Percentiles rank a stretch among this genome's conserved stretches.
These are phyloP conservation scores for Geotrichum australiense DNA, from an alignment of 1,139 yeast species.

Conservation along the genomic window DNA sequence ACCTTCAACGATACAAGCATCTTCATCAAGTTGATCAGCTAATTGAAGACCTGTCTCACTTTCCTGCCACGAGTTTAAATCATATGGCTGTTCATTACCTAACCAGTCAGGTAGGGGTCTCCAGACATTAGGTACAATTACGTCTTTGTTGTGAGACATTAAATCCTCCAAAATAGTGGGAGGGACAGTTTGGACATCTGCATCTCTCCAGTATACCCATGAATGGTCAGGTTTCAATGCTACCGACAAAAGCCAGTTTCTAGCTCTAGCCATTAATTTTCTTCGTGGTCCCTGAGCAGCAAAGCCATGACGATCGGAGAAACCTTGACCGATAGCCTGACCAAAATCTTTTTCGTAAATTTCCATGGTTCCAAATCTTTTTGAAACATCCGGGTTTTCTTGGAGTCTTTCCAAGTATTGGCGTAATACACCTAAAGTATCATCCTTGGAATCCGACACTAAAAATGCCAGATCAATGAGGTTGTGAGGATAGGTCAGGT, in stretches of 20 bases:
- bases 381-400: slow-evolving; percentile 48
- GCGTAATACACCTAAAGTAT: slow-evolving; percentile 47
- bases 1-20: slow-evolving; percentile 87
- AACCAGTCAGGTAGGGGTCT: slow-evolving; percentile 87
- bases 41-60: slow-evolving; percentile 74
- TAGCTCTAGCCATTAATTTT: slow-evolving; percentile 65
- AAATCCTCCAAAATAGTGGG: slow-evolving; percentile 55
- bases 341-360: slow-evolving; percentile 61
- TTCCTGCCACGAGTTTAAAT: slow-evolving; percentile 87
- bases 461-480: slow-evolving; percentile 58
- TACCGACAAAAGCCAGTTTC: slow-evolving; percentile 61
- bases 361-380: slow-evolving; percentile 53
- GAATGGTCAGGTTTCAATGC: slow-evolving; percentile 63
- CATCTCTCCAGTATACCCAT: slow-evolving; percentile 76
- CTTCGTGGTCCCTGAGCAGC: slow-evolving; percentile 70
- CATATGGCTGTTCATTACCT: slow-evolving; percentile 85
- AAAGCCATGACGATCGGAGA: slow-evolving; percentile 70
- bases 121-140: slow-evolving; percentile 85
- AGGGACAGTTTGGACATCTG: slow-evolving; percentile 61
- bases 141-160: slow-evolving; percentile 59
- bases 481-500: slow-evolving; percentile 60
- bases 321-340: slow-evolving; percentile 71
- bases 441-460: slow-evolving; percentile 63
- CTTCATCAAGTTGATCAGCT: slow-evolving; percentile 72
- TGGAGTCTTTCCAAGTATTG: slow-evolving; percentile 44